Evolutionary conservation across 2,329 filamentous ascomycete genomes (phyloP), one percentile per base, ranked within the genome.

Genomic region (Scedosporium dehoogii): DNA sequence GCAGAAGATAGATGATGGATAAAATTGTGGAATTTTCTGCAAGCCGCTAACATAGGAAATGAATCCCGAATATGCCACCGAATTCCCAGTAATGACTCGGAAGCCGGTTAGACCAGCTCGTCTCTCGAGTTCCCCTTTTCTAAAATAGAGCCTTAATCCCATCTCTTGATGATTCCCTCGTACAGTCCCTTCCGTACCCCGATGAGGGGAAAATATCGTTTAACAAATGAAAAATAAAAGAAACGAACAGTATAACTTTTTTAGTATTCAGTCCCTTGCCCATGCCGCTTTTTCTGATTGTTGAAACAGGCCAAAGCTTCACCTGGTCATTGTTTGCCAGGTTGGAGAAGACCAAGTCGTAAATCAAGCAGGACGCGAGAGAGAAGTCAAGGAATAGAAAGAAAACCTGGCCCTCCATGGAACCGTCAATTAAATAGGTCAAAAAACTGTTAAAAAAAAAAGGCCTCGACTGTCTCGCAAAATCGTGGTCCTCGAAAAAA

Each of bases 401-500:
- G 23, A 53, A 53, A 53, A 21, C 21, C 48, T 53, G 48, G 48
- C 23, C 58, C 41, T 29, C 33, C 16, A 6, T 29, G 21, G 42
- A n/a, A 44, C 58, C 42, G 14, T 44, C 23, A 60, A 27, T 60
- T 33, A 44, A 46, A n/a, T 23, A 44, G 6, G 21, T 25, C 33
- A 44, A 44, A 59, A 23, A 41, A 59, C n/a, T 12, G 6, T 29
- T 9, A 25, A 23, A 18, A 29, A 58, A 25, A 23, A 18, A 29
- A 58, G 48, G 12, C 48, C 48, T 53, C 21, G 48, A 59, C 38
- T 44, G n/a, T 42, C 33, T 59, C 33, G 27, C 27, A 38, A 41
- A 41, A 23, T 29, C 27, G 29, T 21, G 16, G 57, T 42, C 33
- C 33, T 23, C 57, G n/a, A 62, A 29, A 56, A 60, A 66, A 75